phyloP scores from a whole-genome alignment of 352 stramenopile species.

The Pythium chondricola region DNA sequence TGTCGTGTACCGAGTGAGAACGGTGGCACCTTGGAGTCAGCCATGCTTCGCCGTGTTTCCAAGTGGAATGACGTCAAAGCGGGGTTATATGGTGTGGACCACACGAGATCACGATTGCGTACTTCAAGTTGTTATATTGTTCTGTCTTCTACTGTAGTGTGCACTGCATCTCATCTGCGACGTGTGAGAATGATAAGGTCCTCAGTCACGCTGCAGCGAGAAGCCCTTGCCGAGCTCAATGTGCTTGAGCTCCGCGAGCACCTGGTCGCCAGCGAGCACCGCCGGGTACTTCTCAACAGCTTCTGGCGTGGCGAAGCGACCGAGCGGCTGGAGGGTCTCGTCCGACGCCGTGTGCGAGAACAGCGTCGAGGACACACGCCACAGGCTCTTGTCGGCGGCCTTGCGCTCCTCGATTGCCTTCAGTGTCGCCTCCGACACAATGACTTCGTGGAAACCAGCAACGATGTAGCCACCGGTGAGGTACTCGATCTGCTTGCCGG shows the following conservation, averaged over 20 bases:
- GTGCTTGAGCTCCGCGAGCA: constrained; percentile 79
- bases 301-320: constrained; percentile 69
- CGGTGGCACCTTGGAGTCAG: constrained; percentile 17
- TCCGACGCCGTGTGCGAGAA: constrained; percentile 91
- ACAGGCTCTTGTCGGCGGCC: constrained; percentile 67
- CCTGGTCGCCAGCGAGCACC: constrained; percentile 81
- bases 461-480: constrained; percentile 88
- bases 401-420: constrained; percentile 70
- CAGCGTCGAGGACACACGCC: constrained; percentile 89
- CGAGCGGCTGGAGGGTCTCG: constrained; percentile 75
- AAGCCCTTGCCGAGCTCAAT: constrained; percentile 81
- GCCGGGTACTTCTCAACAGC: constrained; percentile 67
- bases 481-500: constrained; percentile 91
- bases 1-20: constrained; percentile 28
- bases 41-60: not conserved
- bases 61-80: not conserved
- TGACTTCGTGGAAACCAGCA: constrained; percentile 91
- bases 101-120: constrained; percentile 8
- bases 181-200: too few species aligned
- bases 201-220: constrained; percentile 60
- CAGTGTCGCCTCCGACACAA: constrained; percentile 71
- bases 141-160: constrained; percentile 6
- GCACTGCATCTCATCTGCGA: not conserved
- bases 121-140: constrained; percentile 11
- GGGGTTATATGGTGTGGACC: constrained; percentile 6